Evolutionary conservation across 1,284 basidiomycete genomes (phyloP), one percentile per base, ranked within the genome.

Genomic region (Golubevia sp.): DNA sequence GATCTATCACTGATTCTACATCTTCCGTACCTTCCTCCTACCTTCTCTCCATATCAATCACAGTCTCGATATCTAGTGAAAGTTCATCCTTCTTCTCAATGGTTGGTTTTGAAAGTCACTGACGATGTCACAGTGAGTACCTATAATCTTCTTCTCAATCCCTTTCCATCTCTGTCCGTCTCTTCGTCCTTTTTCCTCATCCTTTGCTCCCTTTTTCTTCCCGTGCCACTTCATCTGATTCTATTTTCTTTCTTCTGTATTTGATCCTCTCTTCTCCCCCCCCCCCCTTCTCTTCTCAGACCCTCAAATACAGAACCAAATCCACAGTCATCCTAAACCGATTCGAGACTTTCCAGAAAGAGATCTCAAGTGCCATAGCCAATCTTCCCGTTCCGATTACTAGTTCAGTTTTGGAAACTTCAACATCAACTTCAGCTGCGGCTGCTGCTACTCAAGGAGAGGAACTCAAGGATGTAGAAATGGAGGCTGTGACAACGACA

Each of bases 91-190:
- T 61, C 68, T 2, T 62, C 59, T 13, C 64, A 66, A 56, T 73
- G 71, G 58, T 61, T 77, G 11, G 70, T 67, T 21, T 68, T 77
- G 62, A 77, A 77, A 58, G 74, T 77, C 24, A 77, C 74, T n/a
- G 65, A 77, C 58, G 73, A 77, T 49, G 58, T 58, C 24, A 77
- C 65, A 20, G 66, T 67, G 48, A 65, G 66, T 57, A 34, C 4
- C 5, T 5, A 5, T 34, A 11, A 11, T 3, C 4, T 5, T 34
- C 30, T 5, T 11, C 11, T 34, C n/a, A n/a, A n/a, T n/a, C n/a
- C n/a, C n/a, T n/a, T n/a, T n/a, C n/a, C n/a, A n/a, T n/a, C n/a
- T n/a, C n/a, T n/a, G n/a, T n/a, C n/a, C n/a, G n/a, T n/a, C n/a
- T n/a, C n/a, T n/a, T n/a, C n/a, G n/a, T n/a, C n/a, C n/a, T n/a